Evolutionary conservation across 176 grass and related monocot genomes (phyloP), one percentile per base, ranked within the genome.

Genomic region (Eragrostis curvula): DNA sequence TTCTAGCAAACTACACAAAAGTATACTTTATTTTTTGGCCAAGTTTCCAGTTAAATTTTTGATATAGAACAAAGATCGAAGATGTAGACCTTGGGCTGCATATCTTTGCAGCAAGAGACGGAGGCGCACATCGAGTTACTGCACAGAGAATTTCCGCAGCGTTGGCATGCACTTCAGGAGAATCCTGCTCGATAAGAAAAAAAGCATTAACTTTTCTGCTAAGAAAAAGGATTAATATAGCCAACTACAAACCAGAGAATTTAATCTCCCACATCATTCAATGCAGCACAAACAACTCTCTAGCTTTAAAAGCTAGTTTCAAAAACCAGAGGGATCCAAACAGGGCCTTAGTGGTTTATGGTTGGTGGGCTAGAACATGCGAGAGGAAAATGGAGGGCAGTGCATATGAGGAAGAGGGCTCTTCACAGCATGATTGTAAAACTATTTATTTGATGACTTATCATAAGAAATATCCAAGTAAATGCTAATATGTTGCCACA

Each of bases 111-210:
- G 93, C 87, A 79, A 99, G 96, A 70, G 84, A 86, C 40, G 96
- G 93, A 78, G 96, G 96, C 39, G 96, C 96, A 86, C 86, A 99
- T 66, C 96, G 86, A 70, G 90, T 99, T 68, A 99, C 90, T 42
- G 96, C 90, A 87, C 91, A 96, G 70, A 99, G 91, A 72, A 99
- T 96, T 84, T 99, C 93, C 15, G 96, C 84, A 88, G 91, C 87
- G 83, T 99, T 99, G 53, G 93, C 91, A 83, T 99, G 96, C 56
- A 99, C 96, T 88, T 99, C 91, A 90, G 89, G 90, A 84, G 89
- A 99, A 66, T 99, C 93, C 96, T 98, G 87, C 75, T 87, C 58
- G 52, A 58, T n/a, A 74, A 74, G 23, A 66, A 77, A 43, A 73
- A 74, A 16, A 79, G 17, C 28, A 60, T 77, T 57, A 89, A 87